phyloP scores from a whole-genome alignment of 768 basidiomycete species.

The Trametes cingulata region DNA sequence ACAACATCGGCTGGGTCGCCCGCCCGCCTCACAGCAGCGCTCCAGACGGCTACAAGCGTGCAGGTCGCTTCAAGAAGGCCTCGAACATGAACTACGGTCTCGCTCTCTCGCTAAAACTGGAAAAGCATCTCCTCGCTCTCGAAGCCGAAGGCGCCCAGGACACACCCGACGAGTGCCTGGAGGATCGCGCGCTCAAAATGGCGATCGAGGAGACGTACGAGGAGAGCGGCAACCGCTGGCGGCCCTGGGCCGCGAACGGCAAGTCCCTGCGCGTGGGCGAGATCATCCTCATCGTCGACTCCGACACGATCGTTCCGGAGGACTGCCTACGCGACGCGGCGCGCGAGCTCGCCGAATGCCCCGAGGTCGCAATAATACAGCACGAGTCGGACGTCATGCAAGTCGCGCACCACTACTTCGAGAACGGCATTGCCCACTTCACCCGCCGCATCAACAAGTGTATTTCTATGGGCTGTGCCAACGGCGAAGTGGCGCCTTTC shows the following conservation, averaged over 20 bases:
- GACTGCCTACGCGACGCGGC: slow-evolving; percentile 92
- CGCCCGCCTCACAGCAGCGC: slow-evolving; percentile 66
- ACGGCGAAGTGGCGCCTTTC: slow-evolving; percentile 81
- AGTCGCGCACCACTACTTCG: slow-evolving; percentile 86
- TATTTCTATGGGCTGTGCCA: slow-evolving; percentile 78
- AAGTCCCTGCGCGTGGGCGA: slow-evolving; percentile 76
- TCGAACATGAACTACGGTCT: slow-evolving; percentile 88
- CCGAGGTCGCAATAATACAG: slow-evolving; percentile 86
- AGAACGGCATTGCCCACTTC: slow-evolving; percentile 88
- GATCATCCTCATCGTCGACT: slow-evolving; percentile 79
- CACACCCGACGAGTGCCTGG: slow-evolving; percentile 50
- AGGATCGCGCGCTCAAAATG: slow-evolving; percentile 70
- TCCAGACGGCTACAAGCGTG: slow-evolving; percentile 72
- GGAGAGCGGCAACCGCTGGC: slow-evolving; percentile 58
- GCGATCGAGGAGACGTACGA: slow-evolving; percentile 75
- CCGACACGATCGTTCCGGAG: slow-evolving; percentile 79
- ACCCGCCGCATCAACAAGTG: slow-evolving; percentile 84
- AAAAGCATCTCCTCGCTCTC: slow-evolving; percentile 48
- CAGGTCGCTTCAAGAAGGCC: slow-evolving; percentile 92
- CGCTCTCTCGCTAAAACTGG: slow-evolving; percentile 62
- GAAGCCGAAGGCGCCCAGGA: slow-evolving; percentile 45
- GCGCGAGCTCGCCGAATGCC: slow-evolving; percentile 78
- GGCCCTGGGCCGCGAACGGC: slow-evolving; percentile 77
- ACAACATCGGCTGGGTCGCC: slow-evolving; percentile 83
- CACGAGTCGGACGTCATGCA: slow-evolving; percentile 95